Conservation (phyloP, 805 yeast genomes). For the Hanseniaspora lachancei region DNA sequence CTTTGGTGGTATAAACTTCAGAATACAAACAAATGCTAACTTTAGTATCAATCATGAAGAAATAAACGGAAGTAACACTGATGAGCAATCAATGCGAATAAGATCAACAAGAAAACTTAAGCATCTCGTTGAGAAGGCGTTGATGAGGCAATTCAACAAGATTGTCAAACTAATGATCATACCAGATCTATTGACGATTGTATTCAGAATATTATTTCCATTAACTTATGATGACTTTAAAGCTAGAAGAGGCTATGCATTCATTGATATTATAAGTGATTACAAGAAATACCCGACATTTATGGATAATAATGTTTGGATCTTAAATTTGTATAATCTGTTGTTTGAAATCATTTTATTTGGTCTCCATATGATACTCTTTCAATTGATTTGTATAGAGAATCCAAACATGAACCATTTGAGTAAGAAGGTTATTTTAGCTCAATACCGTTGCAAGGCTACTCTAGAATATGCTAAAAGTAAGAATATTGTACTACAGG, state of each 20-base stretch:
- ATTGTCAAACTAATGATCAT: slow-evolving; percentile 25
- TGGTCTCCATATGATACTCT: slow-evolving; percentile 20
- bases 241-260: slow-evolving; percentile 20
- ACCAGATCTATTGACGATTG: slow-evolving; percentile 18
- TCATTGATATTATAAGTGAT: slow-evolving; percentile 25
- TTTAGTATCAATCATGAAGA: not conserved
- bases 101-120: not conserved
- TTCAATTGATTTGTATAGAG: slow-evolving; percentile 22
- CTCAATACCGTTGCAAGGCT: slow-evolving; percentile 5
- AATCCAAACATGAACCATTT: slow-evolving; percentile 15
- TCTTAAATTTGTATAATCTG: slow-evolving; percentile 24
- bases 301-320: slow-evolving; percentile 23
- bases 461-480: not conserved
- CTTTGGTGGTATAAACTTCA: slow-evolving; percentile 12
- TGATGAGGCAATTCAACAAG: slow-evolving; percentile 17
- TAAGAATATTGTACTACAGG: not conserved
- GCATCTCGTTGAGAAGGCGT: not conserved
- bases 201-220: slow-evolving; percentile 21
- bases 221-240: slow-evolving; percentile 29
- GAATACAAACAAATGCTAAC: slow-evolving; percentile 11
- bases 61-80: not conserved
- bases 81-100: not conserved
- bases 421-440: not conserved
- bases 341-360: slow-evolving; percentile 23
- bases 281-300: slow-evolving; percentile 20